Evolutionary conservation across 257 asterid species (phyloP), one percentile per base, ranked within the genome.

Genomic region (Osmanthus fragrans): DNA sequence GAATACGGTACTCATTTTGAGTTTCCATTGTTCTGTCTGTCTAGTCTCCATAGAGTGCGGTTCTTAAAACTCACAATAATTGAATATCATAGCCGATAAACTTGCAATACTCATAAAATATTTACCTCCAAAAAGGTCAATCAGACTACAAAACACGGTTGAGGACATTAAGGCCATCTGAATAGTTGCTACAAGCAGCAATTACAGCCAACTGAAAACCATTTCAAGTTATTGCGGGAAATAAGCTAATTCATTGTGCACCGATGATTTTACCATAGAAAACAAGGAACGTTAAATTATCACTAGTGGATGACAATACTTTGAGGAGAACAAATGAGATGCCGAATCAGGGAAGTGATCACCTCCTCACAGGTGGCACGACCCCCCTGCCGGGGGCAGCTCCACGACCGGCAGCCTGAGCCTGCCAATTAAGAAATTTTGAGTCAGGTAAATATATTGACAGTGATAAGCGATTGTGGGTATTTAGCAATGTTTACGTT

Each of bases 321-420:
- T 34, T 18, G 18, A 42, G 16, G 51, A 42, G 51, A 42, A 42
- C 51, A 63, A 27, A 27, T 23, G 39, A 3, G 19, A 60, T 45
- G 29, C 49, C 66, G 36, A 65, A 5, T 12, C 27, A 10, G 29
- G 40, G 15, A 32, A 16, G 37, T 13, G 75, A 87, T 91, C 89
- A 95, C 86, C 99, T 88, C 78, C 98, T 87, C 18, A 82, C 97
- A 66, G 97, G 98, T 29, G 98, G 97, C 73, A 83, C 96, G 66
- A 74, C 86, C 23, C 99, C 99, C 75, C 98, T 76, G 67, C 99
- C 97, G 34, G 96, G 97, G 30, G 94, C 74, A 56, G 84, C 96
- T 51, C 97, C 99, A 79, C 98, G 98, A 51, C 98, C 97, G 73
- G 92, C 90, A 83, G 92, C 95, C 82, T 93, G 97, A 75, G 96